A percentile compares a stretch with the other conserved stretches of the same genome.
Conservation (phyloP, 1,284 basidiomycete species). For the Ceraceosorus guamensis region DNA sequence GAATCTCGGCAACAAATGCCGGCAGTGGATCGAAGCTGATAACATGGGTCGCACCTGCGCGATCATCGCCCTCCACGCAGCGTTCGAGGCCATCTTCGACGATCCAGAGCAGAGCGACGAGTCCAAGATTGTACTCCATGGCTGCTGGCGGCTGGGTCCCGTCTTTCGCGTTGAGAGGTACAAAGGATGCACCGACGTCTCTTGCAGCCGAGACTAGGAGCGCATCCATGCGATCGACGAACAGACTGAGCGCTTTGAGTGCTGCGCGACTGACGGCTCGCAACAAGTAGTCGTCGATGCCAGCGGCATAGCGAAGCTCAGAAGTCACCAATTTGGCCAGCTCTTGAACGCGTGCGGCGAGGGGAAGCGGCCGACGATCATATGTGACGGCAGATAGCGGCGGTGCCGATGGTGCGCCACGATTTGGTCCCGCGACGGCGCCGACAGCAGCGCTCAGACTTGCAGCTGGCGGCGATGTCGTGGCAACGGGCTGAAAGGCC, state of each 20-base stretch:
- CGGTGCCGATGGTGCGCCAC: constrained; percentile 2
- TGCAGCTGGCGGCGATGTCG: constrained; percentile 15
- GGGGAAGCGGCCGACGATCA: constrained; percentile 35
- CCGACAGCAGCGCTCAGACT: constrained; percentile 27
- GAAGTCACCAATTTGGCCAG: constrained; percentile 36
- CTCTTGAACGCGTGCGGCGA: constrained; percentile 34
- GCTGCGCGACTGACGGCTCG: constrained; percentile 42
- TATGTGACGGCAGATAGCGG: constrained; percentile 20
- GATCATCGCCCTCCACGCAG: constrained; percentile 39
- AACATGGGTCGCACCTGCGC: no score
- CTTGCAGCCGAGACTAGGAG: constrained; percentile 34
- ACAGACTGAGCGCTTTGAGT: constrained; percentile 45
- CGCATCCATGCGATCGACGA: constrained; percentile 43
- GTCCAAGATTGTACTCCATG: constrained; percentile 45
- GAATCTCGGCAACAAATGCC: constrained; percentile 42
- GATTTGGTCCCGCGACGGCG: constrained; percentile 3
- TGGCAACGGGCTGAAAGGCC: constrained; percentile 34
- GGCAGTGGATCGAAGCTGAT: constrained; percentile 38
- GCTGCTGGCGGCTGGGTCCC: constrained; percentile 29
- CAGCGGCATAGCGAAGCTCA: constrained; percentile 37
- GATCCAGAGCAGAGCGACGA: constrained; percentile 43
- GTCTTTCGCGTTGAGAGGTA: constrained; percentile 35
- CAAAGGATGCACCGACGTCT: constrained; percentile 26
- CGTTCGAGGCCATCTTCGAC: constrained; percentile 45
- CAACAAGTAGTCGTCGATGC: constrained; percentile 40